Conservation (phyloP, 495 filamentous ascomycete species). For the Aspergillus ellipticus region DNA sequence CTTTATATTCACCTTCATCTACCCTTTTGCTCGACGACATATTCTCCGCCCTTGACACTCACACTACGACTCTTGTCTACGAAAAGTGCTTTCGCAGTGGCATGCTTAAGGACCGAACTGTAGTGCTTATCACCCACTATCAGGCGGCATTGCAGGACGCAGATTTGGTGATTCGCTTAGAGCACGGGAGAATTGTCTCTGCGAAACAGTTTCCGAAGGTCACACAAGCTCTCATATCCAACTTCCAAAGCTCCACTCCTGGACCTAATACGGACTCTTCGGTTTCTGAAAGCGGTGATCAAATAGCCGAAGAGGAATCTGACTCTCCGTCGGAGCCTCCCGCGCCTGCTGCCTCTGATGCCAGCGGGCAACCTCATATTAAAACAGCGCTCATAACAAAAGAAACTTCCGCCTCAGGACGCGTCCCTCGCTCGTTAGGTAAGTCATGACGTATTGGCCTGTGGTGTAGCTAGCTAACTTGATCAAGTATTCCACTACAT, state of each 20-base stretch:
- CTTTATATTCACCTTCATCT: slow-evolving; percentile 57
- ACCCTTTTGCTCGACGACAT: slow-evolving; percentile 61
- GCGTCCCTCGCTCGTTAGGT: slow-evolving; percentile 24
- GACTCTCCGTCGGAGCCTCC: slow-evolving; percentile 9
- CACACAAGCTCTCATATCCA: background rate
- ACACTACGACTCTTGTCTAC: slow-evolving; percentile 63
- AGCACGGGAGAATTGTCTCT: slow-evolving; percentile 32
- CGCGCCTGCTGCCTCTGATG: background rate
- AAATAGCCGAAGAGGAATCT: background rate
- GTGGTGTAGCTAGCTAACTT: background rate
- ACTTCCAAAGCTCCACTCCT: slow-evolving; percentile 6
- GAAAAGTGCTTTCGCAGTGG: slow-evolving; percentile 56
- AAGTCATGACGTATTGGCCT: slow-evolving; percentile 3
- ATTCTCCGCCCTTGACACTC: slow-evolving; percentile 58
- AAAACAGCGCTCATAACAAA: slow-evolving; percentile 6
- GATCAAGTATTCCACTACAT: slow-evolving; percentile 21
- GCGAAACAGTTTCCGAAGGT: slow-evolving; percentile 1
- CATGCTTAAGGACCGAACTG: slow-evolving; percentile 52
- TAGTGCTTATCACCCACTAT: slow-evolving; percentile 64
- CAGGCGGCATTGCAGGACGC: slow-evolving; percentile 46
- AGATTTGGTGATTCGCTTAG: slow-evolving; percentile 37
- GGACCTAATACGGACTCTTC: slow-evolving; percentile 5
- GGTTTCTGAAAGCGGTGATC: background rate
- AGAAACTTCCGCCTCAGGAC: slow-evolving; percentile 21
- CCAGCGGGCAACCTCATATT: background rate